Base-by-base conservation (phyloP, 106 monocot species). In the Iris macrosiphon region DNA sequence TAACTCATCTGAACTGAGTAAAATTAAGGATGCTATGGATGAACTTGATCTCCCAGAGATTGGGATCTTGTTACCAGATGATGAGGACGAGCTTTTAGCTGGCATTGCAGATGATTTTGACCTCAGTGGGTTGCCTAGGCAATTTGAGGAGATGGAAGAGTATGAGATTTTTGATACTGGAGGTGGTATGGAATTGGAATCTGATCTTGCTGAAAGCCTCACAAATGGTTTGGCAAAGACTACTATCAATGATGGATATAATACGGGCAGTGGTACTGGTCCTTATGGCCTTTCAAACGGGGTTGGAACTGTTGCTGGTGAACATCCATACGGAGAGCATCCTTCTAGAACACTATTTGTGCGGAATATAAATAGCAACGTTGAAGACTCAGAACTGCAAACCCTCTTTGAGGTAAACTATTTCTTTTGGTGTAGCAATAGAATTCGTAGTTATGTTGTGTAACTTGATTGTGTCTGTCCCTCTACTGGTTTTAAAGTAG, bases 291-390 rank as follows among this genome's bases (percentile, higher is more conserved):
- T 73, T 57, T 62, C 71, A 70, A 83, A 83, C 59, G 79, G 82
- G 50, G 64, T 56, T 54, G 75, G 73, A 27, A 45, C 82, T 23
- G 62, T 83, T 45, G 55, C 79, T 46, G 88, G 88, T 6, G 88
- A 88, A 54, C 88, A 88, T 66, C 88, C 88, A 32, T 79, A 68
- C 49, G 88, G 88, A 18, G 88, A 88, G 52, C 88, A 88, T 73
- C 88, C 88, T 45, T 88, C 88, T 13, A 88, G 88, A 59, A 88
- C 88, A 31, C 64, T 88, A 29, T 88, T 88, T 67, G 88, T 88
- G 4, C 59, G 88, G 30, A 88, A 83, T 55, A 83, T 88, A 19
- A 83, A 79, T 55, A 88, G 88, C 64, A 88, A 76, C 52, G 82
- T 88, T 64, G 88, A 88, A 64, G 88, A 88, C 40, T 88, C 82